Evolutionary conservation across 257 asterid genomes (phyloP).

Genomic region (Solanum rostratum): DNA sequence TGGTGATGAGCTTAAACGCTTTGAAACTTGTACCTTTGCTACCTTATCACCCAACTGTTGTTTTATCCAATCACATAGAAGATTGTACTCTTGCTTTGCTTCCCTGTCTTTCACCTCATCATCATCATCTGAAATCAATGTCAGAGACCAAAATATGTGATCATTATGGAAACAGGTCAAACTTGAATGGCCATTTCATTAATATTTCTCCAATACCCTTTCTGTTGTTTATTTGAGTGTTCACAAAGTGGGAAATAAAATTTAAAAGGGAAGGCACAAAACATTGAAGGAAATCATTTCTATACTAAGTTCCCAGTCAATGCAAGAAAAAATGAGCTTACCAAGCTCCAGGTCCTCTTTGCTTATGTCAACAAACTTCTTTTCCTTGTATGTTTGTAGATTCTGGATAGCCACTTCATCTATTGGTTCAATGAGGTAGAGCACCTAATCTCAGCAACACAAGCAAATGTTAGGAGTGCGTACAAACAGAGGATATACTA

Average conservation of each 20-base stretch:
- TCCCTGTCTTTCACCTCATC: conserved; percentile 91
- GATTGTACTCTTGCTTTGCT: conserved; percentile 67
- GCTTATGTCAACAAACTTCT: conserved; percentile 94
- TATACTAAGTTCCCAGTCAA: not conserved
- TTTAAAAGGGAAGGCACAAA: not conserved
- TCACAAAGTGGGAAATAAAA: not conserved
- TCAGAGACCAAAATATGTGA: not conserved
- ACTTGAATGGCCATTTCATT: not conserved
- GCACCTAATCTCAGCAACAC: conserved; percentile 37
- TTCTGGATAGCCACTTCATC: conserved; percentile 96
- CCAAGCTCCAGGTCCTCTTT: conserved; percentile 97
- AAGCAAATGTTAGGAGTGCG: not conserved
- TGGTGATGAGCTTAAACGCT: conserved; percentile 92
- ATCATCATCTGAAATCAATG: conserved; percentile 45
- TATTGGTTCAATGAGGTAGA: conserved; percentile 85
- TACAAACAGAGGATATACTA: not conserved
- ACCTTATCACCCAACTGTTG: conserved; percentile 95
- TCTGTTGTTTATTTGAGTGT: not conserved
- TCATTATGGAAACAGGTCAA: not conserved
- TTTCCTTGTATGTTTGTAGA: conserved; percentile 90
- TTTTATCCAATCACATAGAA: conserved; percentile 91
- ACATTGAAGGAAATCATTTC: not conserved
- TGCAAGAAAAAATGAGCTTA: conserved; percentile 15
- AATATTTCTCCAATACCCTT: not conserved
- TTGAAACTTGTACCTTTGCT: conserved; percentile 92